Evolutionary conservation across 1,139 yeast genomes (phyloP), one percentile per base, ranked within the genome.

Genomic region (Diutina pseudorugosa): DNA sequence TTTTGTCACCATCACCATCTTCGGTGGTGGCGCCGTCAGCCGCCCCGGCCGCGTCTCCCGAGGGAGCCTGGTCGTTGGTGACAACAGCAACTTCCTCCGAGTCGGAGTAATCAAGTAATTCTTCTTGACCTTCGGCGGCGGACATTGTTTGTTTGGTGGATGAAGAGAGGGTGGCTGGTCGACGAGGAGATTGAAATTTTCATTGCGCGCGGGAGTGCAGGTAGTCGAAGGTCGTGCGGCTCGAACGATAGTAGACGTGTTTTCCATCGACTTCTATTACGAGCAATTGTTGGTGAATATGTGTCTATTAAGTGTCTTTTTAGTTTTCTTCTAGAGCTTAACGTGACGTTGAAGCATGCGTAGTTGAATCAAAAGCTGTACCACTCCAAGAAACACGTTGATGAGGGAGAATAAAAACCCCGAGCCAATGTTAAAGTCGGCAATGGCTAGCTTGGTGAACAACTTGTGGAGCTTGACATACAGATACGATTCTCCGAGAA

Each of bases 31-130:
- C 40, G 47, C 18, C 47, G 53, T 77, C 82, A 55, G 77, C 83
- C 53, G 72, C 80, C 59, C 72, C 70, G 53, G 73, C 66, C 55
- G 79, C 71, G 56, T 79, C 73, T 61, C 82, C 70, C 68, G 85
- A 76, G 67, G 85, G 80, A 64, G 80, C 85, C 5, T n/a, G 21
- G 23, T 25, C 19, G 30, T 44, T 25, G 40, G 36, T 27, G 30
- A 27, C 36, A 60, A 85, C 89, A 65, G 89, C 85, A 72, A 83
- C 83, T 72, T 93, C 98, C 76, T 93, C 98, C 71, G 95, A 87
- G 70, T 93, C 98, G 69, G 97, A 90, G 81, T 93, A 91, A 72
- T 91, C 98, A 75, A 93, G 84, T 70, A 91, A 82, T 79, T 93
- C 98, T 86, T 91, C 98, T 85, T 91, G 98, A 66, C 95, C 95